Percentiles rank a stretch among this genome's conserved stretches.
phyloP scores from a whole-genome alignment of 2,329 filamentous ascomycete genomes.

The Pestalotiopsis fici region DNA sequence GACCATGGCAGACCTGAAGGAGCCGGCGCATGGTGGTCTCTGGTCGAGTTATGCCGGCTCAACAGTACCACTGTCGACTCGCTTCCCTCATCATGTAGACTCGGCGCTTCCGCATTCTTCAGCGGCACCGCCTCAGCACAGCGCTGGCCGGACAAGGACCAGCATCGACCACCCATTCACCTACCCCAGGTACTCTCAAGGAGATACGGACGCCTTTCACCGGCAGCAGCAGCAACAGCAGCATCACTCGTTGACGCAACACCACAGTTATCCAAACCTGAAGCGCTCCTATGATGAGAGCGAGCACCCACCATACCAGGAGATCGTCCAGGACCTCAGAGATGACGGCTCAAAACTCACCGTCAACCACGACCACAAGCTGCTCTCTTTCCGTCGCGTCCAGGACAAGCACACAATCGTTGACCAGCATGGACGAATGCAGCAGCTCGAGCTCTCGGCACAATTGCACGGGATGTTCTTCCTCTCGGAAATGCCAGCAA shows the following conservation, averaged over 20 bases:
- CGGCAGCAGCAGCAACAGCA: constrained; percentile 50
- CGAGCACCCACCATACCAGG: constrained; percentile 57
- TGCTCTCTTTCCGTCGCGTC: constrained; percentile 57
- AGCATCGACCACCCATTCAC: constrained; percentile 55
- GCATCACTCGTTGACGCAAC: constrained; percentile 46
- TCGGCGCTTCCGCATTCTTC: constrained; percentile 46
- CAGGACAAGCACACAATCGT: constrained; percentile 63
- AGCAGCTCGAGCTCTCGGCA: constrained; percentile 65
- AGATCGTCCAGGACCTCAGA: constrained; percentile 62
- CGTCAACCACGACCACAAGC: constrained; percentile 62
- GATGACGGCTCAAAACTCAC: constrained; percentile 59
- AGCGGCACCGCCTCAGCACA: constrained; percentile 44
- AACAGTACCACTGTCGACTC: constrained; percentile 53
- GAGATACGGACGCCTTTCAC: constrained; percentile 56
- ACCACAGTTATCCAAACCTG: constrained; percentile 55
- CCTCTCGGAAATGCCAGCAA: constrained; percentile 75
- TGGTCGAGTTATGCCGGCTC: constrained; percentile 58
- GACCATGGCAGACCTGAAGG: constrained; percentile 66
- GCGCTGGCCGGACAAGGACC: constrained; percentile 50
- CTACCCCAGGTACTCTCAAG: constrained; percentile 56
- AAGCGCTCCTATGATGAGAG: constrained; percentile 60
- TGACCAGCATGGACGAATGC: constrained; percentile 59
- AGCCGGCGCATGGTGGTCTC: constrained; percentile 57
- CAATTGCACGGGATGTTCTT: constrained; percentile 91
- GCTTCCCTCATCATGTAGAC: constrained; percentile 53